A percentile compares a stretch with the other conserved stretches of the same genome.
These are phyloP conservation scores for Phytopythium sindhum DNA, from an alignment of 352 stramenopile genomes.

Conservation along the genomic window DNA sequence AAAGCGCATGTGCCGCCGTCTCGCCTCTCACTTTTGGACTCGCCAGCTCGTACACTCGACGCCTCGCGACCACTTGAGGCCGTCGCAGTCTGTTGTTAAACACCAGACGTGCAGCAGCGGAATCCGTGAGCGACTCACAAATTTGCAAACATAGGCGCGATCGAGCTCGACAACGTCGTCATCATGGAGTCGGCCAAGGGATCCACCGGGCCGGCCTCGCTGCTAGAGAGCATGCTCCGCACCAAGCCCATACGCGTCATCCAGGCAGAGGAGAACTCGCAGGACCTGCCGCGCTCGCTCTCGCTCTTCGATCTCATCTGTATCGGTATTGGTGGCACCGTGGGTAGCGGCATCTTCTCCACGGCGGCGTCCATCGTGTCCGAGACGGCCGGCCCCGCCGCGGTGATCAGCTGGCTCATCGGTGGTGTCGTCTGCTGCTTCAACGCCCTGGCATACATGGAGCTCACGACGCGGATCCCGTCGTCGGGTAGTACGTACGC, in stretches of 20 bases:
- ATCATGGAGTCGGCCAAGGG: background rate
- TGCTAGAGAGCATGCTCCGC: constrained; percentile 24
- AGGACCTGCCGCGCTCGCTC: constrained; percentile 52
- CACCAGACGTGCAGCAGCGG: background rate
- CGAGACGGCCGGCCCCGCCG: constrained; percentile 64
- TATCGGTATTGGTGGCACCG: constrained; percentile 87
- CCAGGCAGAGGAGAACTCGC: constrained; percentile 42
- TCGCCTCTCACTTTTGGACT: background rate
- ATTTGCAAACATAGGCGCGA: background rate
- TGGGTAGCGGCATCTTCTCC: constrained; percentile 88
- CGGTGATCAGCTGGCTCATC: constrained; percentile 70
- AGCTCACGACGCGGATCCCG: constrained; percentile 77
- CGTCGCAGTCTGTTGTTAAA: background rate
- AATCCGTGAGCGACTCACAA: background rate
- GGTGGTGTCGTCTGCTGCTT: constrained; percentile 68
- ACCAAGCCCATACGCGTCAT: constrained; percentile 60
- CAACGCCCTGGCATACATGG: constrained; percentile 83
- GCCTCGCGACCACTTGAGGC: background rate
- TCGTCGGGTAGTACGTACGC: constrained; percentile 88
- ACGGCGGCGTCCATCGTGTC: constrained; percentile 64
- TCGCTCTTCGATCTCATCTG: constrained; percentile 81
- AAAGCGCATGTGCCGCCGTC: background rate
- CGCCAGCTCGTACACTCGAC: background rate
- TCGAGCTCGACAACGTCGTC: background rate
- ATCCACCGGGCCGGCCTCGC: background rate